Conservation (phyloP, 1,284 basidiomycete species). For the Tilletia caries region DNA sequence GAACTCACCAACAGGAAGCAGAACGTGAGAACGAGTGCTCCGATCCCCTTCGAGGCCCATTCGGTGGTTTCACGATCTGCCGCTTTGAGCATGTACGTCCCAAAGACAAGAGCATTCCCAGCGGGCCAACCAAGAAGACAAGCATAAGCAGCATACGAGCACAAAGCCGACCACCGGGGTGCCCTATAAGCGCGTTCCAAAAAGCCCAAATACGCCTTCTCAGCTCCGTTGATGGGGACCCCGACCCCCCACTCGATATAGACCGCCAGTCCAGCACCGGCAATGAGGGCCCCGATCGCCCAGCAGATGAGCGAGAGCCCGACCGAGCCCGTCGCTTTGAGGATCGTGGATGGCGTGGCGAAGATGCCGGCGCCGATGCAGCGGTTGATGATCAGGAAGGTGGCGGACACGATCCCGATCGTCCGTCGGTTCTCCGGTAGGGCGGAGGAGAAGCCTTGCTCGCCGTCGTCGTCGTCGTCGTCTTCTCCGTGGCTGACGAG, state of each 20-base stretch:
- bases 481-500: too few species aligned
- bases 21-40: constrained; percentile 60
- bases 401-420: constrained; percentile 60
- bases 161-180: constrained; percentile 65
- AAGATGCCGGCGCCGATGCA: constrained; percentile 77
- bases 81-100: constrained; percentile 60
- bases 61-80: constrained; percentile 56
- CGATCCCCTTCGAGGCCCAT: constrained; percentile 64
- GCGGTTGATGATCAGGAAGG: constrained; percentile 71
- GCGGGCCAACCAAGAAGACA: constrained; percentile 65
- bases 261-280: constrained; percentile 64
- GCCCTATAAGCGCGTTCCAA: constrained; percentile 67
- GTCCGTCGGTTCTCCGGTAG: background rate
- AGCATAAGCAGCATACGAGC: constrained; percentile 64
- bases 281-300: constrained; percentile 64
- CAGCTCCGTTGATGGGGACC: constrained; percentile 67
- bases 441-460: background rate
- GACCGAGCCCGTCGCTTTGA: constrained; percentile 65
- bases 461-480: background rate
- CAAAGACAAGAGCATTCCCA: constrained; percentile 63
- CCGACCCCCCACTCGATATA: constrained; percentile 70
- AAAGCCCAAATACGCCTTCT: constrained; percentile 74
- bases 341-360: constrained; percentile 68
- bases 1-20: constrained; percentile 60
- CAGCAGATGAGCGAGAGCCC: constrained; percentile 66